Base-by-base conservation (phyloP, 805 yeast genomes). In the Blastobotrys terrestris region DNA sequence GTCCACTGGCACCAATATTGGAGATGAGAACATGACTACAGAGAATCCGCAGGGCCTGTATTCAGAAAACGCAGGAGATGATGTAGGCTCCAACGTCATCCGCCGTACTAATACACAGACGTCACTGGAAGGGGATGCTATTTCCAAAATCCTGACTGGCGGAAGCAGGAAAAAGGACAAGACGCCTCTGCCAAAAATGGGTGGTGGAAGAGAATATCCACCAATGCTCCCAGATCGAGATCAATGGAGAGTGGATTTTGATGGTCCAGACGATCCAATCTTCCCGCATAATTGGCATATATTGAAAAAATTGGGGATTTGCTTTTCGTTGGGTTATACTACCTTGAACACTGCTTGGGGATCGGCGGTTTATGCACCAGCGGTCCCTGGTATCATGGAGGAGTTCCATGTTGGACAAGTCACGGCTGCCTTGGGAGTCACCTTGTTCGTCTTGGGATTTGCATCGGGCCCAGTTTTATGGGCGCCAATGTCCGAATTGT, bases 381-480 rank as follows among this genome's bases (percentile, higher is more conserved):
- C 84, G 2, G 72, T 80, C 8, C 62, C 67, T 0, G 76, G 67
- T 18, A 62, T 89, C 31, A 67, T 77, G 57, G 70, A 58, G 48
- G 68, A 75, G 41, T 91, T 68, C 67, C 78, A 78, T 54, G 81
- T 91, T 47, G 84, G 86, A 43, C 56, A 63, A 4, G 85, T 81
- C 8, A 91, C 83, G n/a, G 84, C 85, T 13, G 77, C 87, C 19
- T 74, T 92, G 46, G 86, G 88, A 53, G 77, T 89, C 7, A 82
- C 97, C 0, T 73, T 90, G 21, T 91, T 80, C 62, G 97, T 91
- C n/a, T 68, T 89, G 43, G 98, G 97, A 8, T 92, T 90, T 69
- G 97, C 97, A 0, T 77, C 88, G 0, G 97, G 97, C 16, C 98
- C 98, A 2, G 74, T 91, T 49, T 63, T 88, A 39, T 91, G 94